Percentiles rank a stretch among this genome's conserved stretches.
These are phyloP conservation scores for Zymoseptoria crescenta DNA, from an alignment of 2,329 filamentous ascomycete genomes.

Conservation along the genomic window DNA sequence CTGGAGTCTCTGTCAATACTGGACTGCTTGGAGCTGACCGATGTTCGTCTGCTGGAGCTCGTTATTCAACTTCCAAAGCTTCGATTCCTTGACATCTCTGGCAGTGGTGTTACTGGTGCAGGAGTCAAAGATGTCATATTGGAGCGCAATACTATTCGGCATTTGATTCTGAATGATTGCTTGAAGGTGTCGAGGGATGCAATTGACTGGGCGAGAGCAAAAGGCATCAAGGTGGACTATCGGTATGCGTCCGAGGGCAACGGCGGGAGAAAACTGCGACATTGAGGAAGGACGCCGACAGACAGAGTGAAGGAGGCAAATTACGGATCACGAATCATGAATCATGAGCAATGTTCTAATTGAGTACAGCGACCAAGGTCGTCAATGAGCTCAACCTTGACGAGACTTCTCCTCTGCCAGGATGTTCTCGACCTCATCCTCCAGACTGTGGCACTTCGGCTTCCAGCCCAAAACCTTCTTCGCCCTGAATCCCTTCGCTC, in stretches of 20 bases:
- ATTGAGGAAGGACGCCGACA: not conserved
- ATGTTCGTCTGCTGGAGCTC: conserved; percentile 28
- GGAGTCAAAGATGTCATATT: conserved; percentile 32
- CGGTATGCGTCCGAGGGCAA: conserved; percentile 5
- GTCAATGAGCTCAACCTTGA: conserved; percentile 5
- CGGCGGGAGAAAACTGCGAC: conserved; percentile 14
- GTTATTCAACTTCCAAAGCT: conserved; percentile 17
- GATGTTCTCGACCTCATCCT: conserved; percentile 25
- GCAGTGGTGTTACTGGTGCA: conserved; percentile 34
- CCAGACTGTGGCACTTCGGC: conserved; percentile 33
- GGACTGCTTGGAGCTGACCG: conserved; percentile 14
- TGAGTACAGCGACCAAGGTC: too few species aligned
- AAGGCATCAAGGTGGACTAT: conserved; percentile 28
- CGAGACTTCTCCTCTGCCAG: conserved; percentile 25
- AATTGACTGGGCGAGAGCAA: conserved; percentile 32
- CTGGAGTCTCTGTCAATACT: conserved; percentile 6
- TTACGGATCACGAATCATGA: too few species aligned
- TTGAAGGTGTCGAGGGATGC: conserved; percentile 32
- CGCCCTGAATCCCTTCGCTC: conserved; percentile 48
- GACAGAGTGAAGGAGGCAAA: too few species aligned
- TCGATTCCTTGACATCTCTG: conserved; percentile 29
- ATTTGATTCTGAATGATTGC: conserved; percentile 32
- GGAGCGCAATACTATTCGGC: conserved; percentile 17
- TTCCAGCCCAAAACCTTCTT: conserved; percentile 55
- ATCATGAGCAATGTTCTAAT: too few species aligned